Base-by-base conservation (phyloP, 805 yeast genomes). In the Brettanomyces custersianus region DNA sequence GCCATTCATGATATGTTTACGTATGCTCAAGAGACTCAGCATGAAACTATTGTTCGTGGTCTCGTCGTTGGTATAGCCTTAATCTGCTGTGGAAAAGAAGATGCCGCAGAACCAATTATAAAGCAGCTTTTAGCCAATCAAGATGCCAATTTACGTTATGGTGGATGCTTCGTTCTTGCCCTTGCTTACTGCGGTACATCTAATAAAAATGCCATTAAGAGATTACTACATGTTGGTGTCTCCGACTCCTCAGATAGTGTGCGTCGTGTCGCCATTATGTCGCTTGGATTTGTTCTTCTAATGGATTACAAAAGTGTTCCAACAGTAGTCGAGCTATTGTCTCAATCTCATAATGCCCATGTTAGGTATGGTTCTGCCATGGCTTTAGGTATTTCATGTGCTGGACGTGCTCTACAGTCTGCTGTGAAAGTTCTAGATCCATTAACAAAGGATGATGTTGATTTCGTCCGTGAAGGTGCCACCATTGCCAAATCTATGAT, bases 381-480 rank as follows among this genome's bases (percentile, higher is more conserved):
- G 76, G 98, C 98, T 0, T 71, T 92, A 44, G 98, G 96, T 62
- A 84, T 92, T 43, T 77, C 97, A 3, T 88, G 97, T 68, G 96
- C 96, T 18, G 98, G 98, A 33, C 80, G 92, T 54, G 92, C 88
- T 3, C 65, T 83, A 37, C 76, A 79, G 40, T 78, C 90, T 27
- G 97, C 98, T 0, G 72, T 92, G 44, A 95, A 87, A 40, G 87
- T 92, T 13, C 71, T 92, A 45, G 94, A 85, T 62, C 95, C 96
- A 23, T 72, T 92, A 65, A 75, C 90, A 20, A 85, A 83, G 52
- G 98, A 92, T 60, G 77, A 95, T 1, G 94, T 87, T 30, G 98
- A 92, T 60, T 92, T 90, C 63, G 98, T 92, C 29, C 83, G 97
- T 57, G 98, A 92, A 63, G 97, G 97, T 48, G 96, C 98, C 2